phyloP scores from a whole-genome alignment of 495 filamentous ascomycete genomes.

The Aspergillus coremiiformis region DNA sequence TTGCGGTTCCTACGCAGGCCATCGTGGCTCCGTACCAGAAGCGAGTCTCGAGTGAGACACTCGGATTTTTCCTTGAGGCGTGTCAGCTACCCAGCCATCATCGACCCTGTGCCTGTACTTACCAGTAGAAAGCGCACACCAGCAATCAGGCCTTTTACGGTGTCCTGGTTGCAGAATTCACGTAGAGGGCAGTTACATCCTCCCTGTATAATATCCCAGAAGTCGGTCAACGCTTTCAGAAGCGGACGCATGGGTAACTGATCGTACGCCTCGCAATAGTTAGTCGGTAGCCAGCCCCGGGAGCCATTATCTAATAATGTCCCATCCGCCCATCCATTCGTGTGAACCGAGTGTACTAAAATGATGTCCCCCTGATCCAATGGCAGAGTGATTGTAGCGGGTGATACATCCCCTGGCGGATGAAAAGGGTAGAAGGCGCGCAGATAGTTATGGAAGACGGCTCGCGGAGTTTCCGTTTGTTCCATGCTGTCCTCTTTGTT shows the following conservation, averaged over 20 bases:
- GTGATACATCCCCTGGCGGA: constrained; percentile 61
- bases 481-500: constrained; percentile 48
- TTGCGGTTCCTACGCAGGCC: constrained; percentile 76
- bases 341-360: constrained; percentile 92
- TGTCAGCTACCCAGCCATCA: not conserved
- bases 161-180: constrained; percentile 78
- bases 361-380: constrained; percentile 88
- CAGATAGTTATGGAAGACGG: constrained; percentile 87
- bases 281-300: constrained; percentile 94
- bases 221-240: constrained; percentile 77
- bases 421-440: constrained; percentile 95
- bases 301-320: constrained; percentile 84
- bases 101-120: constrained; percentile 28
- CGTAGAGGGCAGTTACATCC: constrained; percentile 55
- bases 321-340: constrained; percentile 98
- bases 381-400: constrained; percentile 76
- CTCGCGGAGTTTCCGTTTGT: constrained; percentile 39
- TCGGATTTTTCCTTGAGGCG: constrained; percentile 66
- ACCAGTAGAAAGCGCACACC: constrained; percentile 87
- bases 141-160: constrained; percentile 85
- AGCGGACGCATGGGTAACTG: constrained; percentile 76
- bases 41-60: constrained; percentile 76
- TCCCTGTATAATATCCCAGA: constrained; percentile 85
- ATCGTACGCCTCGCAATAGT: constrained; percentile 95
- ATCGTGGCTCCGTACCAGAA: constrained; percentile 63